phyloP scores from a whole-genome alignment of 2,329 filamentous ascomycete species.

The Teratosphaeriaceae sp. region DNA sequence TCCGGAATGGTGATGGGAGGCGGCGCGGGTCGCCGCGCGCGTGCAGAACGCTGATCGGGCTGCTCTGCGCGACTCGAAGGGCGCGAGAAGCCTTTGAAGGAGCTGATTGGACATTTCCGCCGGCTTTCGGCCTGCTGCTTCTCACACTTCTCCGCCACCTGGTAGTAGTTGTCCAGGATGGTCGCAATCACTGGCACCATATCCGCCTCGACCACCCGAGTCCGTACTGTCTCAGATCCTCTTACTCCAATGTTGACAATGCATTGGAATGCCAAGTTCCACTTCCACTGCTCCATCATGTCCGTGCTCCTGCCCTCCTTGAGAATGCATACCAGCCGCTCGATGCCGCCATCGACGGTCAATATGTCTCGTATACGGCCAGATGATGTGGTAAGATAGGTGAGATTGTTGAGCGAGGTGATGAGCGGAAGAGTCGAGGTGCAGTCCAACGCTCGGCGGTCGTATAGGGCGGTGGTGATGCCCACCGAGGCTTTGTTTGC shows the following conservation, averaged over 20 bases:
- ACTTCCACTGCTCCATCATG: slow-evolving; percentile 99
- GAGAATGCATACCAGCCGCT: slow-evolving; percentile 91
- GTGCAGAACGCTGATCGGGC: slow-evolving; percentile 36
- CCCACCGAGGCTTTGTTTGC: slow-evolving; percentile 99
- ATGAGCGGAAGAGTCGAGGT: slow-evolving; percentile 96
- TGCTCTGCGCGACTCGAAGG: slow-evolving; percentile 29
- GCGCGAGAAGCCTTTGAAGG: slow-evolving; percentile 32
- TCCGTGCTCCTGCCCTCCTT: slow-evolving; percentile 96
- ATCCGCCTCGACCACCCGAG: slow-evolving; percentile 93
- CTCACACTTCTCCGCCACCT: slow-evolving; percentile 87
- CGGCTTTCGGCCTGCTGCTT: slow-evolving; percentile 76
- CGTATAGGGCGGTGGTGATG: slow-evolving; percentile 97
- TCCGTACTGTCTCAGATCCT: slow-evolving; percentile 88
- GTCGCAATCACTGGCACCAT: slow-evolving; percentile 99
- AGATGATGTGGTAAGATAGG: slow-evolving; percentile 95
- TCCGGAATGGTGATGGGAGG: slow-evolving; percentile 77
- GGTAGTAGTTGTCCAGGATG: slow-evolving; percentile 96
- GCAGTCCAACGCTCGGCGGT: slow-evolving; percentile 94
- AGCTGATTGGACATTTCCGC: slow-evolving; percentile 38
- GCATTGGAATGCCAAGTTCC: slow-evolving; percentile 98
- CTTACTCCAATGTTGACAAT: slow-evolving; percentile 98
- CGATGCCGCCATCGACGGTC: slow-evolving; percentile 96
- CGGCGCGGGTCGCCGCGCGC: slow-evolving; percentile 65
- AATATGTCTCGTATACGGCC: slow-evolving; percentile 96
- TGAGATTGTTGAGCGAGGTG: slow-evolving; percentile 97